A percentile compares a stretch with the other conserved stretches of the same genome.
phyloP scores from a whole-genome alignment of 805 yeast genomes.

The Metschnikowia lochheadii region DNA sequence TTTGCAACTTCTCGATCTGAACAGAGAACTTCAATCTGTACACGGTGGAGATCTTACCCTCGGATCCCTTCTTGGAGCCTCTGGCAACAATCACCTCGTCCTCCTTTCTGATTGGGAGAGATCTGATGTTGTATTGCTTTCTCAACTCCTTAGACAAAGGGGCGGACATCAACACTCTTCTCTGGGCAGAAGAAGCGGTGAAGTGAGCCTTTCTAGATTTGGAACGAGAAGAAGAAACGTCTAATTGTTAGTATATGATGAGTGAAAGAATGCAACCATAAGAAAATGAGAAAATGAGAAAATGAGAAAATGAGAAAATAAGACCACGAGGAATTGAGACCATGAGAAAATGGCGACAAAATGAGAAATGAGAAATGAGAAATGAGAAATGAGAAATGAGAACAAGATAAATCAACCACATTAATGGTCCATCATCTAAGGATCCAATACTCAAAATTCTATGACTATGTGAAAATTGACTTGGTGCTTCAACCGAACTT shows the following conservation, averaged over 20 bases:
- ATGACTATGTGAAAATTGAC: too few relatives aligned
- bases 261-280: too few relatives aligned
- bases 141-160: constrained; percentile 98
- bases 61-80: constrained; percentile 99
- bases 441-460: too few relatives aligned
- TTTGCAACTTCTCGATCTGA: constrained; percentile 95
- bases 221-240: constrained; percentile 99
- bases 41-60: constrained; percentile 95
- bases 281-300: too few relatives aligned
- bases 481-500: too few relatives aligned
- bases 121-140: constrained; percentile 92
- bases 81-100: constrained; percentile 95
- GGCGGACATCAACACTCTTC: constrained; percentile 95
- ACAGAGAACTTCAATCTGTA: constrained; percentile 98
- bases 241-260: constrained; percentile 45
- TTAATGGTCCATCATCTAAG: too few relatives aligned
- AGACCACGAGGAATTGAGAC: too few relatives aligned
- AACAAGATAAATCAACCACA: too few relatives aligned
- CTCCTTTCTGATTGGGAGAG: constrained; percentile 96
- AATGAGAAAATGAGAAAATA: too few relatives aligned
- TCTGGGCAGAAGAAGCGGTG: constrained; percentile 93
- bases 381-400: too few relatives aligned
- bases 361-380: too few relatives aligned
- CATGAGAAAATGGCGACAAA: too few relatives aligned
- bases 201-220: constrained; percentile 99